Base-by-base conservation (phyloP, 257 asterid genomes). In the Marsdenia floribunda region DNA sequence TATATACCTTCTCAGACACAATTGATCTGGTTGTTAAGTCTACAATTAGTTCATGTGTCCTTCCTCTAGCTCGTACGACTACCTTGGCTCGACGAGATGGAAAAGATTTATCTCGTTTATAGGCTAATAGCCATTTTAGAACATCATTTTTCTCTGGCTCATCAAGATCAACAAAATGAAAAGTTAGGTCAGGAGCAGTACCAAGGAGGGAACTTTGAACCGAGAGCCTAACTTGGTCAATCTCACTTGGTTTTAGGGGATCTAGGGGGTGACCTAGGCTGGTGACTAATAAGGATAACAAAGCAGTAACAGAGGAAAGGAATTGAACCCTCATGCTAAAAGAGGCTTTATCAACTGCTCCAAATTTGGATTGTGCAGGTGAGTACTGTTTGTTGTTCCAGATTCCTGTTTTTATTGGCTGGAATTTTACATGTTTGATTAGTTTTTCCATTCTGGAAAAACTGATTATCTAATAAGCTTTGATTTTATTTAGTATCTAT, bases 121-220 rank as follows among this genome's bases (percentile, higher is more conserved):
- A 67, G 0, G 80, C 69, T 11, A 85, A 82, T 18, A 85, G 74
- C 91, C 91, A 88, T 44, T 73, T 66, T 2, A 89, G 87, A 77
- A 89, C 92, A 60, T 84, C 84, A 7, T 77, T 54, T 69, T 91
- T 91, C 2, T 85, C 84, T 4, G 96, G 96, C 80, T 87, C 96
- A 21, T 88, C 88, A 13, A 90, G 73, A 35, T 87, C 96, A 55
- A 90, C 86, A 78, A 69, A 86, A 73, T 90, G 96, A 74, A 88
- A 85, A 37, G 89, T 89, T 24, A 79, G 64, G 67, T 86, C 86
- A 10, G 88, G 73, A 29, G 77, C 76, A 14, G 88, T 77, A 18
- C 75, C 70, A 35, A 66, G 68, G 55, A 70, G 77, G 10, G 86
- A 87, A 0, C 80, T 88, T 65, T 86, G 85, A 77, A 88, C 78